Conservation (phyloP, 1,139 yeast species). For the Zygosaccharomyces sapae region DNA sequence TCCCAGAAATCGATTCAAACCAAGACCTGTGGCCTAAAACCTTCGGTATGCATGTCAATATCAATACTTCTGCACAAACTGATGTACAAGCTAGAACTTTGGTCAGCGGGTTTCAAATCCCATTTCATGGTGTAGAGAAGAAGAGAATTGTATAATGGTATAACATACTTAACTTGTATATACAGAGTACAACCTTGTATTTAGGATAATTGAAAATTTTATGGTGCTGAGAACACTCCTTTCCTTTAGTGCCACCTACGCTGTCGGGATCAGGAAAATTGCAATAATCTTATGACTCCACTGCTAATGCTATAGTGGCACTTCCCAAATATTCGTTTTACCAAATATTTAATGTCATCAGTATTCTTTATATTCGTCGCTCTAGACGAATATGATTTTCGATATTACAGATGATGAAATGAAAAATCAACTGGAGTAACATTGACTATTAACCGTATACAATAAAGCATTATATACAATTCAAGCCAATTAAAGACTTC, state of each 20-base stretch:
- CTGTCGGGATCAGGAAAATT: neutral
- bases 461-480: no score
- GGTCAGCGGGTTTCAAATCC: slow-evolving; percentile 77
- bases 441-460: no score
- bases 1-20: slow-evolving; percentile 91
- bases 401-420: no score
- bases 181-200: neutral
- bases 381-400: neutral
- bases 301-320: neutral
- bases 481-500: no score
- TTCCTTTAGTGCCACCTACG: neutral
- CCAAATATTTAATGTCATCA: neutral
- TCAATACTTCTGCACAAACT: slow-evolving; percentile 85
- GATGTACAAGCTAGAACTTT: slow-evolving; percentile 89
- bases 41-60: slow-evolving; percentile 79
- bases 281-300: neutral
- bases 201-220: neutral
- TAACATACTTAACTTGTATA: no score
- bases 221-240: neutral
- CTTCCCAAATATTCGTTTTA: neutral
- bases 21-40: slow-evolving; percentile 87
- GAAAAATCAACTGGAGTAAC: no score
- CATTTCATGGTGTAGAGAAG: slow-evolving; percentile 59
- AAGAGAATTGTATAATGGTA: slow-evolving; percentile 9
- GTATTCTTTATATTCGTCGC: neutral